phyloP scores from a whole-genome alignment of 2,329 filamentous ascomycete species.

The Geosmithia morbida region DNA sequence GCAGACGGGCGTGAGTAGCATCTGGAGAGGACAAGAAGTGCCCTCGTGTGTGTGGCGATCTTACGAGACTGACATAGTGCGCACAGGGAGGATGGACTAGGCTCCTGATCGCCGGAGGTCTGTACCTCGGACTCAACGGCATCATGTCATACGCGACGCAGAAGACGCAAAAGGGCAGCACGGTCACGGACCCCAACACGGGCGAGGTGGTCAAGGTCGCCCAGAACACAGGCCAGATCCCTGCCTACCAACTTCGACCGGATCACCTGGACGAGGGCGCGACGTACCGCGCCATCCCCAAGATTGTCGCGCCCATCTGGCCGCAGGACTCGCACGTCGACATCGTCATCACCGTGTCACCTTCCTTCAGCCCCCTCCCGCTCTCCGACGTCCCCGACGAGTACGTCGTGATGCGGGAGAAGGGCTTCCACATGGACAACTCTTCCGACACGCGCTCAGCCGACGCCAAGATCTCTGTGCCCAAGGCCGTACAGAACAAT shows the following conservation, averaged over 20 bases:
- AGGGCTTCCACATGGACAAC: slow-evolving; percentile 64
- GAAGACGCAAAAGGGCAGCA: slow-evolving; percentile 30
- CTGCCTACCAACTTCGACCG: slow-evolving; percentile 52
- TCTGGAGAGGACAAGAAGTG: not conserved
- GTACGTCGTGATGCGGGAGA: slow-evolving; percentile 65
- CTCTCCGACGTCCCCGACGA: slow-evolving; percentile 52
- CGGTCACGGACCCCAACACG: slow-evolving; percentile 29
- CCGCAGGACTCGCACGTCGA: slow-evolving; percentile 64
- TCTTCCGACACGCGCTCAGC: slow-evolving; percentile 65
- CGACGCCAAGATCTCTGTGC: slow-evolving; percentile 65
- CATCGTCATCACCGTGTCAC: slow-evolving; percentile 71
- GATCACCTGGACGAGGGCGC: slow-evolving; percentile 43
- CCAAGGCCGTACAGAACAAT: slow-evolving; percentile 72
- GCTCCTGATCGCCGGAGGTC: slow-evolving; percentile 34
- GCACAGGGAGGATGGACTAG: slow-evolving; percentile 11
- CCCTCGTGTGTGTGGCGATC: not conserved
- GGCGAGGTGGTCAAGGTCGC: slow-evolving; percentile 39
- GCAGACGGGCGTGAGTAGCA: not conserved
- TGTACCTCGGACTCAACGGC: slow-evolving; percentile 46
- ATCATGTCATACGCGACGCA: slow-evolving; percentile 37
- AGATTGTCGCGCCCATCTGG: slow-evolving; percentile 78
- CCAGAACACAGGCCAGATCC: slow-evolving; percentile 40
- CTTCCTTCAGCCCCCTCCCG: slow-evolving; percentile 53
- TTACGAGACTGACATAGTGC: not conserved
- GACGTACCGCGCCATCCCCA: slow-evolving; percentile 49